These are phyloP conservation scores for Cochlearia excelsa DNA, from an alignment of 345 rosid species.

Conservation along the genomic window DNA sequence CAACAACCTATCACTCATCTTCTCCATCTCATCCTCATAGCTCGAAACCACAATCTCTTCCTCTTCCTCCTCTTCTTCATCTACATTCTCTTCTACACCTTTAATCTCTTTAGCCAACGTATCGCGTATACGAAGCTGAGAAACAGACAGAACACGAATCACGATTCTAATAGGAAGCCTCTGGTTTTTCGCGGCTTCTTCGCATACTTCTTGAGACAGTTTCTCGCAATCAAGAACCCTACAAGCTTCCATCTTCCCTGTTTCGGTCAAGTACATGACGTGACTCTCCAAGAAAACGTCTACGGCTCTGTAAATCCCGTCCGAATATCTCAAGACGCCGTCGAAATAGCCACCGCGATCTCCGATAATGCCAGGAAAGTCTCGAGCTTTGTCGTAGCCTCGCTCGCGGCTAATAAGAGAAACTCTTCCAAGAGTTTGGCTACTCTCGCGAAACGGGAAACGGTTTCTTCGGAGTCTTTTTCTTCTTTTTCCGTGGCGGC, in stretches of 20 bases:
- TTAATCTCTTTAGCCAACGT: slow-evolving; percentile 39
- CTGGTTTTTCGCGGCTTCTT: slow-evolving; percentile 58
- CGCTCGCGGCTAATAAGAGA: slow-evolving; percentile 55
- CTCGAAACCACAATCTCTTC: slow-evolving; percentile 24
- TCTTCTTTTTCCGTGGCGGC: too few species aligned
- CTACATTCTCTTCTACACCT: slow-evolving; percentile 26
- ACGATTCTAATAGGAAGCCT: slow-evolving; percentile 62
- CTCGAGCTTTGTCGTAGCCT: slow-evolving; percentile 46
- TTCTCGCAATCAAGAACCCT: slow-evolving; percentile 58
- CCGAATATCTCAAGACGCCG: slow-evolving; percentile 45
- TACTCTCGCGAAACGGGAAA: slow-evolving; percentile 39
- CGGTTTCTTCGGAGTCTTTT: slow-evolving; percentile 22
- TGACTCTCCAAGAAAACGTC: slow-evolving; percentile 70
- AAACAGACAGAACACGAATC: slow-evolving; percentile 48
- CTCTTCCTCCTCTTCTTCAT: slow-evolving; percentile 30
- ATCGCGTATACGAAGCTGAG: slow-evolving; percentile 64
- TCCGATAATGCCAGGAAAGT: slow-evolving; percentile 55
- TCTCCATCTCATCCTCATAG: slow-evolving; percentile 31
- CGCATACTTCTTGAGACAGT: slow-evolving; percentile 62
- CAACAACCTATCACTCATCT: slow-evolving; percentile 42
- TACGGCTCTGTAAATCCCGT: slow-evolving; percentile 70
- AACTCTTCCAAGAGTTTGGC: slow-evolving; percentile 72
- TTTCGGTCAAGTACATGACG: slow-evolving; percentile 50
- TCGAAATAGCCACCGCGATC: slow-evolving; percentile 48
- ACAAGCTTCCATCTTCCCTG: slow-evolving; percentile 66